phyloP scores from a whole-genome alignment of 257 asterid genomes.

The Solanum pinnatisectum region DNA sequence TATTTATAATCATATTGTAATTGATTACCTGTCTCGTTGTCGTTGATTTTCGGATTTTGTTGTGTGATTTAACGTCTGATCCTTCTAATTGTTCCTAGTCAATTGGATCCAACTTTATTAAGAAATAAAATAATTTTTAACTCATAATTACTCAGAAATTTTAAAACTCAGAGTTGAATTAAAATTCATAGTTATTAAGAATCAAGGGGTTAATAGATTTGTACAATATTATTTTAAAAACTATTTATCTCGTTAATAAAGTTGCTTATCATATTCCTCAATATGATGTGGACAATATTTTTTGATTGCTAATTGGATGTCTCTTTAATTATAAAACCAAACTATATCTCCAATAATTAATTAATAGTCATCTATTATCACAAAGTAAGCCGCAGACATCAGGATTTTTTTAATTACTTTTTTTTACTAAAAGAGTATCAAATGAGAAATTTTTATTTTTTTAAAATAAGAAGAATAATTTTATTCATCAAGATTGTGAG shows the following conservation, averaged over 20 bases:
- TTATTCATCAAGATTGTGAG: too few relatives aligned
- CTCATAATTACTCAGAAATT: neutral
- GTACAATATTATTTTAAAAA: too few relatives aligned
- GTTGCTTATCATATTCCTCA: neutral
- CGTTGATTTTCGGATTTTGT: neutral
- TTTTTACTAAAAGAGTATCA: neutral
- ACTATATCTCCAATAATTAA: neutral
- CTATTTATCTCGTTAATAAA: neutral
- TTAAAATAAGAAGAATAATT: too few relatives aligned
- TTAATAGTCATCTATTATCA: neutral
- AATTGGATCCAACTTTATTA: neutral
- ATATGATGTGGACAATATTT: neutral
- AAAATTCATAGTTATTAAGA: too few relatives aligned
- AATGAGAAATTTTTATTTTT: too few relatives aligned
- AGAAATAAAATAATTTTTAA: neutral
- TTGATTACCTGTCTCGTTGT: neutral
- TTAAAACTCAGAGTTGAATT: too few relatives aligned
- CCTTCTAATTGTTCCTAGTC: neutral
- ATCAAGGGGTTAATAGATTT: too few relatives aligned
- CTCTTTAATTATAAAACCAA: neutral
- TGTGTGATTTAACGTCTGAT: neutral
- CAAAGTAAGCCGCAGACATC: neutral
- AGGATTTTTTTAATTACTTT: neutral
- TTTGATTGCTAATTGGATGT: neutral
- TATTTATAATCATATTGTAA: neutral